Percentiles rank a stretch among this genome's conserved stretches.
Evolutionary conservation across 2,329 filamentous ascomycete genomes (phyloP).

Genomic region (Paecilomyces sp.): DNA sequence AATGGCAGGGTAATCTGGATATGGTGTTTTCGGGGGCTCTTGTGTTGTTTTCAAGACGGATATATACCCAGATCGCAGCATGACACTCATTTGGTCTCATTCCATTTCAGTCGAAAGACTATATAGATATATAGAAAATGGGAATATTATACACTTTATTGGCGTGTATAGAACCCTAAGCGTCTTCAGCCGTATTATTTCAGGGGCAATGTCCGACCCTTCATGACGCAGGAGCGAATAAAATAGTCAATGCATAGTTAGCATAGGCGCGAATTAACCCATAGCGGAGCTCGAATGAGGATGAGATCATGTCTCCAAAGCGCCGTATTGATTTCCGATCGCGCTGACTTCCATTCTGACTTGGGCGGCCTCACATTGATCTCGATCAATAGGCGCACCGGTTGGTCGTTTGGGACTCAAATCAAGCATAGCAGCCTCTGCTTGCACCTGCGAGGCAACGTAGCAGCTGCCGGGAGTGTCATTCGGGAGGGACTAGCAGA

Average conservation of each 20-base stretch:
- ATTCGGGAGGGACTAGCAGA: neutral
- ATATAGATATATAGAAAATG: neutral
- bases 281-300: neutral
- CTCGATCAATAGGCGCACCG: neutral
- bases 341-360: neutral
- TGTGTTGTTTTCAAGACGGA: neutral
- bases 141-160: neutral
- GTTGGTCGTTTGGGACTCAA: neutral
- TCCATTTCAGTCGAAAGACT: neutral
- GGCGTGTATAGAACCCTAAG: neutral
- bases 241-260: neutral
- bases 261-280: neutral
- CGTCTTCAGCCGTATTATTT: neutral
- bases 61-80: neutral
- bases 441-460: neutral
- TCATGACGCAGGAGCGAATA: neutral
- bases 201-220: neutral
- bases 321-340: neutral
- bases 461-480: neutral
- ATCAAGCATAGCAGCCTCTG: neutral
- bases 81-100: neutral
- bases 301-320: neutral
- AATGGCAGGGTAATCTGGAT: neutral
- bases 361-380: neutral
- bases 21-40: neutral